Percentiles rank a stretch among this genome's conserved stretches.
These are phyloP conservation scores for Chaetomium fimeti DNA, from an alignment of 495 filamentous ascomycete genomes.

Conservation along the genomic window DNA sequence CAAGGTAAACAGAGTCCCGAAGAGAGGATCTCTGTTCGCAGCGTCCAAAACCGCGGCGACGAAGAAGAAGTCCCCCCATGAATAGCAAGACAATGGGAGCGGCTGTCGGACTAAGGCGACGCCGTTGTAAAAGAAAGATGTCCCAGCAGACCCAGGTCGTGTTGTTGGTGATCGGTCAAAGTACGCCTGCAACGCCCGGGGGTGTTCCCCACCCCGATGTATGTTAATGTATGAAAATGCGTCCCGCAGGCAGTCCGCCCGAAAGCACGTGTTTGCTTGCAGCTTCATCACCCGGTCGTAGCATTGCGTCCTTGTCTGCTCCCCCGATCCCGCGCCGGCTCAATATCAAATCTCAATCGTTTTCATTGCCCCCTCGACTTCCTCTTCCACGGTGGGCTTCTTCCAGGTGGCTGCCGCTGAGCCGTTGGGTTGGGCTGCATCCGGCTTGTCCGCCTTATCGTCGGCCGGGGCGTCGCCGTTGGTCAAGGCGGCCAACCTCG, in stretches of 20 bases:
- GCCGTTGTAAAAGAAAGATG: conserved; percentile 2
- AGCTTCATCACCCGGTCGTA: conserved; percentile 19
- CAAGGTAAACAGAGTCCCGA: not conserved
- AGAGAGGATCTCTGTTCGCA: not conserved
- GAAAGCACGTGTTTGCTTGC: conserved; percentile 3
- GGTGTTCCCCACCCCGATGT: conserved; percentile 1
- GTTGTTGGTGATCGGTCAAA: conserved; percentile 6
- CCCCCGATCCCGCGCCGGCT: not conserved
- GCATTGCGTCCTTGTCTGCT: not conserved
- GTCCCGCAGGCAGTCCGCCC: not conserved
- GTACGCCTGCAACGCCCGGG: conserved; percentile 15
- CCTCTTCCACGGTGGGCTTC: conserved; percentile 36
- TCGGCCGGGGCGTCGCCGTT: conserved; percentile 34
- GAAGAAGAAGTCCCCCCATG: not conserved
- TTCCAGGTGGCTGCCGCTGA: conserved; percentile 38
- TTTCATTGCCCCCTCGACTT: conserved; percentile 50
- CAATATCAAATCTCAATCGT: conserved; percentile 55
- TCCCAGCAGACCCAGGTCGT: not conserved
- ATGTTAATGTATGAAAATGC: conserved; percentile 17
- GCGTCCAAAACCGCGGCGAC: not conserved
- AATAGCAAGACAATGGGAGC: not conserved
- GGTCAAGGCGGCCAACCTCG: conserved; percentile 33
- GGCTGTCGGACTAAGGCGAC: not conserved
- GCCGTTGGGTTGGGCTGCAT: conserved; percentile 16
- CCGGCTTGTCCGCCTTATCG: conserved; percentile 17